phyloP scores from a whole-genome alignment of 192 early-diverging fungal species.

The Globomyces pollinis-pini region DNA sequence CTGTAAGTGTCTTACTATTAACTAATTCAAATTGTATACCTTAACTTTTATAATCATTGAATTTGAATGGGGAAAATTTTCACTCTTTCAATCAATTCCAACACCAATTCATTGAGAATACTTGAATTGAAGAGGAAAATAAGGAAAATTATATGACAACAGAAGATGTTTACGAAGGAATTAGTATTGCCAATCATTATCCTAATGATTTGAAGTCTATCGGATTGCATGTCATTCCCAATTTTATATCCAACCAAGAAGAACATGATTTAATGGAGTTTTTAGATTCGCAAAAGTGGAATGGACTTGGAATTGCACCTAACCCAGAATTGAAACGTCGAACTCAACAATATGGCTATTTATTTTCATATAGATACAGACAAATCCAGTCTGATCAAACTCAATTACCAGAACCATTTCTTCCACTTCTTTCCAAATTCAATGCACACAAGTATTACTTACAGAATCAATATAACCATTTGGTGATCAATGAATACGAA shows the following conservation, averaged over 20 bases:
- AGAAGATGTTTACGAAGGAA: neutral
- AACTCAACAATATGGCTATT: slow-evolving; percentile 62
- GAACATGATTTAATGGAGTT: neutral
- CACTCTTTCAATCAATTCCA: no score
- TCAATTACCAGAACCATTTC: neutral
- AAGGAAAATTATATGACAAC: neutral
- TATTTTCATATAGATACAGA: slow-evolving; percentile 40
- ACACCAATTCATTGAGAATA: slow-evolving; percentile 2
- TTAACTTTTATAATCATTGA: slow-evolving; percentile 11
- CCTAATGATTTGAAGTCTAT: neutral
- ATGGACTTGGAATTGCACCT: neutral
- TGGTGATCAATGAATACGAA: slow-evolving; percentile 62
- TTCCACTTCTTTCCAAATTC: neutral
- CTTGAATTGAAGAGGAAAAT: neutral
- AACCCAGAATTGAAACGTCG: slow-evolving; percentile 53
- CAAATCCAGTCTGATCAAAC: slow-evolving; percentile 22
- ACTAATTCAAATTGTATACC: neutral
- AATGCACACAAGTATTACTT: neutral
- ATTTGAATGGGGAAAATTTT: neutral
- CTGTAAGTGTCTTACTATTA: slow-evolving; percentile 22
- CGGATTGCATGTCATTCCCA: neutral
- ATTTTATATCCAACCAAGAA: neutral
- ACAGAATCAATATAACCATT: slow-evolving; percentile 34
- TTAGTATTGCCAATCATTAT: neutral
- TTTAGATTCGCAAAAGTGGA: neutral